These are phyloP conservation scores for Rosellinia necatrix DNA, from an alignment of 2,329 filamentous ascomycete species.

Conservation along the genomic window DNA sequence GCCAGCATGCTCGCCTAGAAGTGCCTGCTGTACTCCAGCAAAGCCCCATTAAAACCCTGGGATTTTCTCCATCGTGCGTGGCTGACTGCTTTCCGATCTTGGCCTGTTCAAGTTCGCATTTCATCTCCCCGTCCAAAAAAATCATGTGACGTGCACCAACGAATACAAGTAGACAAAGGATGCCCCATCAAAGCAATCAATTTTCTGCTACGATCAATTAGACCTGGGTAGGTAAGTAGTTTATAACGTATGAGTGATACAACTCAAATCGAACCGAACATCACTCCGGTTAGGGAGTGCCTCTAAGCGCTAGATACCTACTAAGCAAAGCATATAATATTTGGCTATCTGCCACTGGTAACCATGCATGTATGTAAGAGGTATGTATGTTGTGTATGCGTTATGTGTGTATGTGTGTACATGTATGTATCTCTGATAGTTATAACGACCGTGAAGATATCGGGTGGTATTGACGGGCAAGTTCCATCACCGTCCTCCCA, in stretches of 20 bases:
- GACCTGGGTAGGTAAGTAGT: too few species aligned
- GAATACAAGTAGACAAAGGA: not conserved
- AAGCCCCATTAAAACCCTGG: not conserved
- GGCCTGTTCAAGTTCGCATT: not conserved
- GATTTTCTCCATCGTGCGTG: conserved; percentile 10
- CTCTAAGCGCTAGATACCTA: too few species aligned
- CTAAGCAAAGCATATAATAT: not conserved
- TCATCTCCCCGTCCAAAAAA: not conserved
- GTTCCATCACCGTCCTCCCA: too few species aligned
- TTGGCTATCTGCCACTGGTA: not conserved
- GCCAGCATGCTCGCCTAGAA: not conserved
- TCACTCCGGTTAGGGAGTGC: too few species aligned
- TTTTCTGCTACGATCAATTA: not conserved
- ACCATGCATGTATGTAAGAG: too few species aligned
- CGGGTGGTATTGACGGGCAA: too few species aligned
- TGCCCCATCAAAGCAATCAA: not conserved
- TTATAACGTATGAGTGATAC: too few species aligned
- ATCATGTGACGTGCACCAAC: conserved; percentile 22
- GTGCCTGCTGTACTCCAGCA: not conserved
- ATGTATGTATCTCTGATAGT: too few species aligned
- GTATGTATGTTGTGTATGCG: not conserved
- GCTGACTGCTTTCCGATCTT: conserved; percentile 11
- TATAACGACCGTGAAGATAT: too few species aligned
- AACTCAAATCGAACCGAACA: too few species aligned
- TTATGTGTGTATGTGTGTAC: not conserved